Percentiles rank a stretch among this genome's conserved stretches.
These are phyloP conservation scores for Ascochyta lentis DNA, from an alignment of 2,329 filamentous ascomycete genomes.

Conservation along the genomic window DNA sequence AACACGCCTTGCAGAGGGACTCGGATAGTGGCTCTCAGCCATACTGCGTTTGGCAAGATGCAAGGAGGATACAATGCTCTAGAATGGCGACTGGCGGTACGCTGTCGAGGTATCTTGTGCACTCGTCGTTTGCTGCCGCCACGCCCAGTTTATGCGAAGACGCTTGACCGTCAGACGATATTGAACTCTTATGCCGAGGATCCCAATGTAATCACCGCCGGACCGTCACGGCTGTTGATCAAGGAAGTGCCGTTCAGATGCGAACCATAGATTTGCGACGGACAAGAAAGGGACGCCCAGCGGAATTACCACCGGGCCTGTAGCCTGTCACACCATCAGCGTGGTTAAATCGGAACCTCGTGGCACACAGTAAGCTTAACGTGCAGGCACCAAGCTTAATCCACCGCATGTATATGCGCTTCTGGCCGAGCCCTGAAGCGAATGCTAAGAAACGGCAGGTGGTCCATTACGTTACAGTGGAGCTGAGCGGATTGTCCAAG, in stretches of 20 bases:
- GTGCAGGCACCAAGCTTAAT: slow-evolving; percentile 40
- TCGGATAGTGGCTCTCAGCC: slow-evolving; percentile 22
- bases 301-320: slow-evolving; percentile 1
- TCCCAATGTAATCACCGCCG: slow-evolving; percentile 7
- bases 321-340: slow-evolving; percentile 10
- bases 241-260: background rate
- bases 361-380: slow-evolving; percentile 47
- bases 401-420: slow-evolving; percentile 8
- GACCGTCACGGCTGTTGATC: slow-evolving; percentile 3
- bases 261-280: background rate
- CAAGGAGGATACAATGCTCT: slow-evolving; percentile 20
- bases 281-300: slow-evolving; percentile 4
- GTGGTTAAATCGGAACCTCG: slow-evolving; percentile 35
- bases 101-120: background rate
- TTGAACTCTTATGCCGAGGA: slow-evolving; percentile 8
- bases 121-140: slow-evolving; percentile 1
- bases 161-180: slow-evolving; percentile 10
- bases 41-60: slow-evolving; percentile 29
- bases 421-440: slow-evolving; percentile 29
- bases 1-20: slow-evolving; percentile 23
- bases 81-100: slow-evolving; percentile 15
- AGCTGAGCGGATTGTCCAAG: slow-evolving; percentile 40
- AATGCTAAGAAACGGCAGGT: slow-evolving; percentile 29
- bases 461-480: slow-evolving; percentile 41
- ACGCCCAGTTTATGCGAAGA: slow-evolving; percentile 13